Percentiles rank a stretch among this genome's conserved stretches.
Evolutionary conservation across 768 basidiomycete genomes (phyloP).

Genomic region (Lactarius indigo): DNA sequence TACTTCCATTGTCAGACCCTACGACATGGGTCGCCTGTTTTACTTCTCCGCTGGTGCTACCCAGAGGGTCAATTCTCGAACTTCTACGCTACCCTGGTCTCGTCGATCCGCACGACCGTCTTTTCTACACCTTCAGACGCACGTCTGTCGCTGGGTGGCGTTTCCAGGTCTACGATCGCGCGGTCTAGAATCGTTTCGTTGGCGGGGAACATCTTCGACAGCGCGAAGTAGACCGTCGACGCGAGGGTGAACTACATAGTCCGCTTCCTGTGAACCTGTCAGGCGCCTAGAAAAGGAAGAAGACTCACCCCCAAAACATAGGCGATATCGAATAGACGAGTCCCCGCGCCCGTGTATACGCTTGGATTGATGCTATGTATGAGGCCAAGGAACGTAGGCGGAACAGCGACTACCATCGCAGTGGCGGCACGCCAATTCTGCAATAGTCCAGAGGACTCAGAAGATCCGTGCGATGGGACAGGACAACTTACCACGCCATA

Average conservation of each 20-base stretch:
- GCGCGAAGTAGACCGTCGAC: conserved; percentile 15
- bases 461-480: neutral
- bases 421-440: conserved; percentile 82
- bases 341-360: conserved; percentile 56
- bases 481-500: conserved; percentile 57
- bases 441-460: neutral
- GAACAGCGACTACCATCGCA: conserved; percentile 62
- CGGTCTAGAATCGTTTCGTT: conserved; percentile 22
- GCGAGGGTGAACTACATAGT: conserved; percentile 17
- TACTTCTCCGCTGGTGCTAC: neutral
- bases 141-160: neutral
- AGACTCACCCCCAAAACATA: conserved; percentile 66
- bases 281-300: neutral
- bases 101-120: neutral
- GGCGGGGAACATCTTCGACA: conserved; percentile 22
- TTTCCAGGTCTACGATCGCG: conserved; percentile 9
- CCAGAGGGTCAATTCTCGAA: neutral
- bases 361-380: conserved; percentile 66
- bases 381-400: conserved; percentile 74
- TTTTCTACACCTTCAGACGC: neutral
- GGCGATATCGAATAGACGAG: conserved; percentile 61
- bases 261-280: neutral
- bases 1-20: too few relatives aligned
- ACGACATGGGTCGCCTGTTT: neutral
- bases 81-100: neutral